These are phyloP conservation scores for Pseudogymnoascus sp. DNA, from an alignment of 2,329 filamentous ascomycete genomes.

Conservation along the genomic window DNA sequence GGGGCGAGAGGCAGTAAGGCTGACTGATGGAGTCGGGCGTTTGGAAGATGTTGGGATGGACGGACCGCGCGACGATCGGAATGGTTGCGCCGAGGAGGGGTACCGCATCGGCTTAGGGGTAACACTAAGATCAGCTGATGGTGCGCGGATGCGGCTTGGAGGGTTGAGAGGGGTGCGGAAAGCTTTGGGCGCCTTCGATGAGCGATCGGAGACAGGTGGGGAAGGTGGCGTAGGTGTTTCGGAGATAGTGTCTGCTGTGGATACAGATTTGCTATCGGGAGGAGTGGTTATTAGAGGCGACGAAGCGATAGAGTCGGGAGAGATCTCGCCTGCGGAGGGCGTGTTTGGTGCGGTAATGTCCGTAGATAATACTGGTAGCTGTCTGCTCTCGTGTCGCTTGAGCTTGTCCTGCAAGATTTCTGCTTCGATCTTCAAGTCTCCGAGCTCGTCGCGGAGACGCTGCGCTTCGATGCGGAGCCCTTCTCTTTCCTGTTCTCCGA, in stretches of 20 bases:
- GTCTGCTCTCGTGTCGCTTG: constrained; percentile 56
- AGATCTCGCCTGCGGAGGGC: constrained; percentile 52
- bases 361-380: constrained; percentile 51
- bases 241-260: constrained; percentile 49
- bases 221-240: constrained; percentile 79
- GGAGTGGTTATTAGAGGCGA: constrained; percentile 87
- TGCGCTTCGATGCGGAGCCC: constrained; percentile 82
- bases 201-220: constrained; percentile 84
- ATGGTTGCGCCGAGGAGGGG: not conserved
- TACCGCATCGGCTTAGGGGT: constrained; percentile 42
- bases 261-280: constrained; percentile 59
- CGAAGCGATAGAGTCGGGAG: constrained; percentile 77
- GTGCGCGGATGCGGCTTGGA: constrained; percentile 43
- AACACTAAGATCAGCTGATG: constrained; percentile 44
- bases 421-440: constrained; percentile 87
- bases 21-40: constrained; percentile 29
- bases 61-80: constrained; percentile 28
- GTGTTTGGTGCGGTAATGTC: constrained; percentile 58
- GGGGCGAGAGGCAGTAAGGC: constrained; percentile 27
- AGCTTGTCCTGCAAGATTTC: constrained; percentile 94
- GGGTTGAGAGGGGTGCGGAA: constrained; percentile 24
- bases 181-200: constrained; percentile 29
- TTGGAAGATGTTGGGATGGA: constrained; percentile 18
- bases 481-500: constrained; percentile 87
- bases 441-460: constrained; percentile 79